Evolutionary conservation across 768 basidiomycete species (phyloP), one percentile per base, ranked within the genome.

Genomic region (Amanita brunnescens): DNA sequence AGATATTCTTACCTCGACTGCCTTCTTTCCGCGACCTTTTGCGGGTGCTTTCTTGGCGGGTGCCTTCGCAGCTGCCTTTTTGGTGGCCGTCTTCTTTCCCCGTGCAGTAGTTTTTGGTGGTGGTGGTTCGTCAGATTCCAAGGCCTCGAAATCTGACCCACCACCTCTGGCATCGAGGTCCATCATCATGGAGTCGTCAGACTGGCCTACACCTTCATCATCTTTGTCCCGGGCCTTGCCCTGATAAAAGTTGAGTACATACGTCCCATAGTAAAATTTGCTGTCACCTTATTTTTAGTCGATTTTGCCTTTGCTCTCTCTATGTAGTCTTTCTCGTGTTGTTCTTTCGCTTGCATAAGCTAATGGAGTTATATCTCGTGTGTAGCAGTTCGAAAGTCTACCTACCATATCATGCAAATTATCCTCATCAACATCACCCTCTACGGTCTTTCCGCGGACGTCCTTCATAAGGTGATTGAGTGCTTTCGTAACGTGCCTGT

Each of bases 111-210:
- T 79, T 47, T 38, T 48, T 18, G 34, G 23, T 34, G 65, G 63
- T 2, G 73, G 72, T 24, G 63, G 65, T 13, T 68, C 75, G 32
- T 80, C 78, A 2, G 68, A 73, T 23, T 80, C 73, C 29, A 64
- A 63, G 41, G 76, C 74, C 16, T 77, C 75, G 18, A 76, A 75
- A 54, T 79, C 83, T 29, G 77, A 84, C 14, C 71, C 77, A 2
- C 63, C 75, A 7, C 64, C 74, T 8, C 58, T 68, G 40, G 61
- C 58, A 23, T 86, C 85, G 41, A 88, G 64, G 43, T 91, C 85
- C 78, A 87, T 83, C 69, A 75, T 69, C 85, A 88, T 88, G 2
- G 85, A 89, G 61, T 90, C 89, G 30, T 83, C 85, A 2, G 77
- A 83, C 2, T 75, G 75, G 20, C 74, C 74, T 1, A 59, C 42